Conservation (phyloP, 2,329 filamentous ascomycete species). For the Myriosclerotinia scirpicola region DNA sequence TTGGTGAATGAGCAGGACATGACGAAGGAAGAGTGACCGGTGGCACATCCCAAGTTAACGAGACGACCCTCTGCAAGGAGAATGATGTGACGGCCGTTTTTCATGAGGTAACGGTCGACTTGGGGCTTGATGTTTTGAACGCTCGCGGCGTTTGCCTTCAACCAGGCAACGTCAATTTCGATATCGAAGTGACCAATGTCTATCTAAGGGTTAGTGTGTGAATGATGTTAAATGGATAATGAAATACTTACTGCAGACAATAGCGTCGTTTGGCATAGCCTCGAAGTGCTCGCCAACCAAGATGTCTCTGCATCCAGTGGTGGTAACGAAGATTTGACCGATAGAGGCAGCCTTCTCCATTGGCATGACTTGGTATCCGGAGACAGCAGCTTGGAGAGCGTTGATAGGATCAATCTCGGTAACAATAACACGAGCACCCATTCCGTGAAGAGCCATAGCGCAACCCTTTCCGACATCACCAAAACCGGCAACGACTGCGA, state of each 20-base stretch:
- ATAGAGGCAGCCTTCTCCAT: slow-evolving; percentile 92
- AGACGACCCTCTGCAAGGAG: slow-evolving; percentile 97
- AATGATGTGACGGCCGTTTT: slow-evolving; percentile 94
- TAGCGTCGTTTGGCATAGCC: slow-evolving; percentile 94
- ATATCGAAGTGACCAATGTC: slow-evolving; percentile 99
- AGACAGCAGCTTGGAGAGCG: slow-evolving; percentile 96
- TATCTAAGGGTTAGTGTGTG: slow-evolving; percentile 36
- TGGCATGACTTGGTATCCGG: slow-evolving; percentile 92
- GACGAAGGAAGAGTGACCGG: slow-evolving; percentile 98
- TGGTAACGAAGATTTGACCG: slow-evolving; percentile 99
- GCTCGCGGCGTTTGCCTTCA: slow-evolving; percentile 93
- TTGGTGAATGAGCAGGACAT: slow-evolving; percentile 99
- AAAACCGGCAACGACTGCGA: slow-evolving; percentile 95
- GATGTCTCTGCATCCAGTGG: slow-evolving; percentile 98
- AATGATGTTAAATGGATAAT: slow-evolving; percentile 9
- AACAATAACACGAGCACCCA: slow-evolving; percentile 95
- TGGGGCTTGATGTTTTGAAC: slow-evolving; percentile 99
- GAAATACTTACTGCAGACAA: slow-evolving; percentile 82
- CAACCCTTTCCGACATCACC: slow-evolving; percentile 99
- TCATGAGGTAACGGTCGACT: slow-evolving; percentile 96
- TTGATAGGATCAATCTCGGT: slow-evolving; percentile 99
- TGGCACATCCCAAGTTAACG: slow-evolving; percentile 98
- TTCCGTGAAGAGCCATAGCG: slow-evolving; percentile 90
- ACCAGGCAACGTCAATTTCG: slow-evolving; percentile 99
- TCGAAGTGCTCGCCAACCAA: slow-evolving; percentile 90